These are phyloP conservation scores for Trypanosoma cruzi DNA, from an alignment of 208 protist genomes.

Conservation along the genomic window DNA sequence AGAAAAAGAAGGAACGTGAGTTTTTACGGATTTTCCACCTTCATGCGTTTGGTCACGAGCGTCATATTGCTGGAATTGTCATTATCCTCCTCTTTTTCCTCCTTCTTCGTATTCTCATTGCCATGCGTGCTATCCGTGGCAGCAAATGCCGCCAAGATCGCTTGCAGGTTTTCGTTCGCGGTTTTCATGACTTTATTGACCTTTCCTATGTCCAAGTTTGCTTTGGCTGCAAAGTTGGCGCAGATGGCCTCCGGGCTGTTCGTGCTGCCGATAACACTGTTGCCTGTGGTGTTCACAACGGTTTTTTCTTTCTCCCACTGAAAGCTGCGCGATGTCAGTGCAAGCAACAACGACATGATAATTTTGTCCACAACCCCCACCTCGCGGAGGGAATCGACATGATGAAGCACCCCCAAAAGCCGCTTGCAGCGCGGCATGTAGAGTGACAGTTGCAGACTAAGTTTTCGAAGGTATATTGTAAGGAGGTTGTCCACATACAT, in stretches of 20 bases:
- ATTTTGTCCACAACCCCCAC: constrained; percentile 57
- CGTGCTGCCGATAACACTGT: constrained; percentile 14
- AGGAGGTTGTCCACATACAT: constrained; percentile 49
- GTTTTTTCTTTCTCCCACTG: constrained; percentile 44
- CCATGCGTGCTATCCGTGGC: background rate
- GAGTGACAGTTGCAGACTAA: constrained; percentile 51
- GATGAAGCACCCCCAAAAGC: constrained; percentile 40
- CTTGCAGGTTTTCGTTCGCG: constrained; percentile 25
- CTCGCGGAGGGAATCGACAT: constrained; percentile 29
- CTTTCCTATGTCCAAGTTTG: constrained; percentile 52
- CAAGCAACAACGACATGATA: constrained; percentile 58
- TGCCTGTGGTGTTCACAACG: background rate
- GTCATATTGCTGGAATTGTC: constrained; percentile 4
- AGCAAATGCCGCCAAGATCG: constrained; percentile 42
- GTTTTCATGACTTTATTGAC: constrained; percentile 65
- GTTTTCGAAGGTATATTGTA: constrained; percentile 62
- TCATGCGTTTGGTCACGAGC: constrained; percentile 16
- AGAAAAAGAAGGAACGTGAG: background rate
- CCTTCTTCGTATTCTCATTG: background rate
- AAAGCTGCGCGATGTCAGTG: constrained; percentile 41
- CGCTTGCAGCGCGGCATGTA: constrained; percentile 60
- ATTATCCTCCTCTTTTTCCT: background rate
- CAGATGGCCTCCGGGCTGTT: constrained; percentile 41
- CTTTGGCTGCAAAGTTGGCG: constrained; percentile 61
- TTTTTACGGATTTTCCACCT: constrained; percentile 9